phyloP scores from a whole-genome alignment of 768 basidiomycete genomes.

The Lenzites betulinus region DNA sequence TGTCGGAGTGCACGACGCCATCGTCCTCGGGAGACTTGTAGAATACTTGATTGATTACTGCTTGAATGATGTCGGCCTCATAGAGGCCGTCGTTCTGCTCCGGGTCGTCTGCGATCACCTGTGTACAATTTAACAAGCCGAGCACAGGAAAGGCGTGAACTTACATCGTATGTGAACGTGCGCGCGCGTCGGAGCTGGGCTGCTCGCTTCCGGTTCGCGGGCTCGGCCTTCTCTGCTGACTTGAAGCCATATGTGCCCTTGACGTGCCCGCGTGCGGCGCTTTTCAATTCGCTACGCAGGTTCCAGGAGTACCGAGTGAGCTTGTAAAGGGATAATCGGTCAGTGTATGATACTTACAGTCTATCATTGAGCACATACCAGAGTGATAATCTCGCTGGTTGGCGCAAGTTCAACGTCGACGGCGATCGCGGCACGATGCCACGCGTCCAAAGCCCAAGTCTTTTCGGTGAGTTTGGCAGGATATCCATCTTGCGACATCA shows the following conservation, averaged over 20 bases:
- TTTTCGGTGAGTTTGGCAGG: conserved; percentile 4
- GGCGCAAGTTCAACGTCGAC: neutral
- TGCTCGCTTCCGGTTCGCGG: neutral
- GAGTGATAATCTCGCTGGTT: neutral
- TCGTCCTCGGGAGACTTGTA: conserved; percentile 2
- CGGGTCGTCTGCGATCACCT: neutral
- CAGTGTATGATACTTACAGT: neutral
- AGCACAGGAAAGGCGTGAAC: neutral
- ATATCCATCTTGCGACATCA: neutral
- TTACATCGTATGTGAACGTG: neutral
- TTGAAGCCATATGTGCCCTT: conserved; percentile 1
- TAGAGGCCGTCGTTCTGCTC: conserved; percentile 1
- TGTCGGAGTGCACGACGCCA: neutral
- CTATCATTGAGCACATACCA: neutral
- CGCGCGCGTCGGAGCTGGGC: neutral
- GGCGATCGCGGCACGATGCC: neutral
- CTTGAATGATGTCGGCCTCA: conserved; percentile 1
- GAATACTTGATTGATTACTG: conserved; percentile 1
- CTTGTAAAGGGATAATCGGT: neutral
- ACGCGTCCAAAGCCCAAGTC: neutral
- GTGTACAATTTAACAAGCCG: neutral
- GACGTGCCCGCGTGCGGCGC: neutral
- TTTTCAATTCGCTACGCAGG: conserved; percentile 7
- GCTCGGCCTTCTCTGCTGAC: neutral
- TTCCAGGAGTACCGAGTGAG: conserved; percentile 1